Conservation (phyloP, 2,329 filamentous ascomycete genomes). For the Penicillium glabrum region DNA sequence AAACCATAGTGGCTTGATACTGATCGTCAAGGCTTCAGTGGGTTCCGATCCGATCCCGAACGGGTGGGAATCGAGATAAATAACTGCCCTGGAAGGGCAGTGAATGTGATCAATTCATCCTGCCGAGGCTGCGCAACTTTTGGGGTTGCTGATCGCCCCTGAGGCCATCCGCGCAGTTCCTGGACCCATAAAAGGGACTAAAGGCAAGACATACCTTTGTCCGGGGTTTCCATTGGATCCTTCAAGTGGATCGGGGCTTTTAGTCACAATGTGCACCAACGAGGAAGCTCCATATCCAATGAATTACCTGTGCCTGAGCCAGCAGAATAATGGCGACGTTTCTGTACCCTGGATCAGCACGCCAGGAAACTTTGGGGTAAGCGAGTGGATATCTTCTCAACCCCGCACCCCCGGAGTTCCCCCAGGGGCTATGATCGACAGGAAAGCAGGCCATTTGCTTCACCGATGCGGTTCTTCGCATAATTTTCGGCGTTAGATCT, state of each 20-base stretch:
- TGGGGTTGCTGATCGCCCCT: slow-evolving; percentile 5
- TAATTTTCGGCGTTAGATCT: neutral
- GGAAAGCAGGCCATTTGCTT: neutral
- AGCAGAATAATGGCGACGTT: neutral
- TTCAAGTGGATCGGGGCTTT: neutral
- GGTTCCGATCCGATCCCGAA: neutral
- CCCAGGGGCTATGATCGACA: neutral
- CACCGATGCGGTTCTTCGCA: neutral
- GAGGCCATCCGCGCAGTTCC: neutral
- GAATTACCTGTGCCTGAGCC: neutral
- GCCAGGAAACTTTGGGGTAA: neutral
- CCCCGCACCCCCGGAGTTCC: slow-evolving; percentile 6
- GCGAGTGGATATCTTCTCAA: neutral
- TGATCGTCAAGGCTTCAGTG: neutral
- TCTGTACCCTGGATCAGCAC: neutral
- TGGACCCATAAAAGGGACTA: neutral
- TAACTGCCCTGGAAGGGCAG: neutral
- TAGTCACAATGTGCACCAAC: neutral
- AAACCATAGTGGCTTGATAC: slow-evolving; percentile 8
- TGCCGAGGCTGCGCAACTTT: slow-evolving; percentile 11
- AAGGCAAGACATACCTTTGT: neutral
- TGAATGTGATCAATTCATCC: slow-evolving; percentile 11
- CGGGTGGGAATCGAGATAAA: slow-evolving; percentile 12
- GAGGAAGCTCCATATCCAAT: neutral
- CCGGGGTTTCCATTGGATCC: neutral